A percentile compares a stretch with the other conserved stretches of the same genome.
Evolutionary conservation across 1,284 basidiomycete genomes (phyloP).

Genomic region (Melampsora occidentalis): DNA sequence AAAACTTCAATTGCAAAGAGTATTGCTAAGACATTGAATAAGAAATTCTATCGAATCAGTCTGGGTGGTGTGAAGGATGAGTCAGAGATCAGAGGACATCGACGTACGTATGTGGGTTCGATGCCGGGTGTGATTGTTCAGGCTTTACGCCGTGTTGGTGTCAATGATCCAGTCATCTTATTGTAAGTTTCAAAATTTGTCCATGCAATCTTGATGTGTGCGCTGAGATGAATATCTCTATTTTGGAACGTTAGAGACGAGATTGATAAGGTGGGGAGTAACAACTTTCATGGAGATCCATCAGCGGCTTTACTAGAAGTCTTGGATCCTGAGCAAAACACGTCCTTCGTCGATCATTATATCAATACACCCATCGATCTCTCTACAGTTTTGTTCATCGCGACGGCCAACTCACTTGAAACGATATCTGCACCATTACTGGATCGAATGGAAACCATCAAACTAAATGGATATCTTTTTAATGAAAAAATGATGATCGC

Average conservation of each 20-base stretch:
- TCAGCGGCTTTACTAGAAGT: conserved; percentile 57
- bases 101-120: conserved; percentile 51
- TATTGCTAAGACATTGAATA: conserved; percentile 67
- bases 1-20: conserved; percentile 70
- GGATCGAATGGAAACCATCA: conserved; percentile 56
- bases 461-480: conserved; percentile 56
- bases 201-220: neutral
- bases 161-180: conserved; percentile 56
- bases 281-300: conserved; percentile 55
- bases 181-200: conserved; percentile 46
- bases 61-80: conserved; percentile 56
- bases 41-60: conserved; percentile 57
- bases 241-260: conserved; percentile 51
- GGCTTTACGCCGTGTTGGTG: conserved; percentile 53
- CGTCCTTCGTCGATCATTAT: conserved; percentile 56
- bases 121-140: conserved; percentile 66
- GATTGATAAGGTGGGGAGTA: conserved; percentile 56
- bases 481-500: conserved; percentile 57
- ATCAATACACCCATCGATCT: conserved; percentile 53
- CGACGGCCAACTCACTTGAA: conserved; percentile 56
- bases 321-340: conserved; percentile 56
- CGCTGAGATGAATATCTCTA: neutral
- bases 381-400: conserved; percentile 55
- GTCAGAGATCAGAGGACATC: conserved; percentile 55
- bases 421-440: conserved; percentile 56